Evolutionary conservation across 2,329 filamentous ascomycete species (phyloP), one percentile per base, ranked within the genome.

Genomic region (Rutstroemia sp.): DNA sequence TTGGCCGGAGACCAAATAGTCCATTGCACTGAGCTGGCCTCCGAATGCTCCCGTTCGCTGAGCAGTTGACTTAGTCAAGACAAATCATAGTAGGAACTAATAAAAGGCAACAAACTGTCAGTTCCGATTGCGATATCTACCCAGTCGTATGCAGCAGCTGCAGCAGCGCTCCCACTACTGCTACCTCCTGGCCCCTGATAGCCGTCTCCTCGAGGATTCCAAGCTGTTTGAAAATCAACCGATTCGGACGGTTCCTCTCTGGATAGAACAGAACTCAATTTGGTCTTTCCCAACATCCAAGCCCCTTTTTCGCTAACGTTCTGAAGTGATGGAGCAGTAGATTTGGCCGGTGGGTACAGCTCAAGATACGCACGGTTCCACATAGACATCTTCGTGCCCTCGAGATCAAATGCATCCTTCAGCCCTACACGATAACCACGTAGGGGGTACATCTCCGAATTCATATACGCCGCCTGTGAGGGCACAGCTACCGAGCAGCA

Each of bases 201-300:
- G 6, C 54, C 48, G 34, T 57, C 54, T 10, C 36, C 54, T 17
- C 54, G 25, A 3, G 54, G 54, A 48, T 57, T 57, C 40, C 40
- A 57, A 8, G 54, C 27, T 4, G 40, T n/a, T 34, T 57, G 42
- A 21, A 40, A 57, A 36, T 57, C 54, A 30, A 52, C 23, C n/a
- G 17, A 48, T 27, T 52, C 40, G 4, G 10, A 36, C 23, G 54
- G 30, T 4, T 39, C 48, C 21, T 42, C 42, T 17, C 21, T 14
- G 2, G 27, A 17, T 39, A 19, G 19, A 27, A 57, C 48, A 5
- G 40, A 39, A 19, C 10, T 21, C 12, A 47, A 27, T 38, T 57
- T 57, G 6, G 48, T 48, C n/a, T 40, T 52, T 2, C 54, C 48
- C 1, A 57, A 6, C 6, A 57, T 48, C 6, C 23, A 19, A 2